Evolutionary conservation across 208 protist species (phyloP).

Genomic region (Wallacemonas sp.): DNA sequence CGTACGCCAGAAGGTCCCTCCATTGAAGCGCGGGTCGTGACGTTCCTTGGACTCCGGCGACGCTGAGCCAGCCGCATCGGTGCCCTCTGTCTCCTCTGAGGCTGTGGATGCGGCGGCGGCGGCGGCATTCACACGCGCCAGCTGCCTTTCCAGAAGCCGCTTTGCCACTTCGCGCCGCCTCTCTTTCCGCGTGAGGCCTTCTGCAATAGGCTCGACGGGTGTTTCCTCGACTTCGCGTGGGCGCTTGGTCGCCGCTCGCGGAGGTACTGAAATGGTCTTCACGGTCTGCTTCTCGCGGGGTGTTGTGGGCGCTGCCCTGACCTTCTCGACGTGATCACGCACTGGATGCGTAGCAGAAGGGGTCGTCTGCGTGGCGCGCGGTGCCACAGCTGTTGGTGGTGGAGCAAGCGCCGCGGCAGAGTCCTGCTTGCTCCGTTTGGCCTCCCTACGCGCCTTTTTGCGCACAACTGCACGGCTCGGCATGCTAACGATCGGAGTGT

Average conservation of each 20-base stretch:
- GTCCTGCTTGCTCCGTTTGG: constrained; percentile 47
- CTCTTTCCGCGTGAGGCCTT: constrained; percentile 66
- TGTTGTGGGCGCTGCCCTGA: too few species aligned
- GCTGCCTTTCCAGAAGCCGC: constrained; percentile 57
- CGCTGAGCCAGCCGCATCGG: not conserved
- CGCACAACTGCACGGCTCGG: constrained; percentile 79
- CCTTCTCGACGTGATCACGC: too few species aligned
- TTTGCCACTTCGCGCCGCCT: constrained; percentile 51
- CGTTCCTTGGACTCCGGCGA: constrained; percentile 30
- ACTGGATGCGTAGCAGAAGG: not conserved
- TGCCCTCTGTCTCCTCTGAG: not conserved
- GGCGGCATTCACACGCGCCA: constrained; percentile 38
- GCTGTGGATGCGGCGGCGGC: constrained; percentile 3
- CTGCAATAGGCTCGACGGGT: constrained; percentile 17
- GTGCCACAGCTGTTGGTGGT: not conserved
- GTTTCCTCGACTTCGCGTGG: constrained; percentile 11
- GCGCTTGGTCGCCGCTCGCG: not conserved
- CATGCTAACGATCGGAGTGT: constrained; percentile 45
- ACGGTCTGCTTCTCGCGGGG: too few species aligned
- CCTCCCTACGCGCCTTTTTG: constrained; percentile 81
- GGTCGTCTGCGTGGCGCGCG: not conserved
- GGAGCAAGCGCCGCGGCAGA: not conserved
- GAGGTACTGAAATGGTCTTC: too few species aligned
- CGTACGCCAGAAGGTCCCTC: constrained; percentile 84
- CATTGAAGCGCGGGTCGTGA: constrained; percentile 82